Percentiles rank a stretch among this genome's conserved stretches.
phyloP scores from a whole-genome alignment of 805 yeast genomes.

The Millerozyma acaciae region DNA sequence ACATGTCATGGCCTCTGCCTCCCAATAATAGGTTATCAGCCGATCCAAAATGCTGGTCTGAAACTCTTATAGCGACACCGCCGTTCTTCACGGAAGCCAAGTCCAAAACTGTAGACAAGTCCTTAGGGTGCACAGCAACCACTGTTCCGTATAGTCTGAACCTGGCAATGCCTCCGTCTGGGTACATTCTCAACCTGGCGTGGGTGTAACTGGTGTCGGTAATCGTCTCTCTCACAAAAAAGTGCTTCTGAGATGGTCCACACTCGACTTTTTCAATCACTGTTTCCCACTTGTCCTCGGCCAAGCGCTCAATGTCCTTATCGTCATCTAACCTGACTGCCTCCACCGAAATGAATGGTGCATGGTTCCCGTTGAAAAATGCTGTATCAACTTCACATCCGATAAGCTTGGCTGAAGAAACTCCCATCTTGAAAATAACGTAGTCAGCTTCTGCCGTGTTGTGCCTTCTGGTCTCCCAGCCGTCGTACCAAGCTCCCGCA shows the following conservation, averaged over 20 bases:
- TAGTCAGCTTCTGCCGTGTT: slow-evolving; percentile 81
- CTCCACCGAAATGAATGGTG: slow-evolving; percentile 85
- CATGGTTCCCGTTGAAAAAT: slow-evolving; percentile 92
- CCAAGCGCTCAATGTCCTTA: slow-evolving; percentile 16
- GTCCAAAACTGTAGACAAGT: slow-evolving; percentile 49
- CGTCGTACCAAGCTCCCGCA: slow-evolving; percentile 97
- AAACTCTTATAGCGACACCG: slow-evolving; percentile 77
- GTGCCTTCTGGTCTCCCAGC: slow-evolving; percentile 98
- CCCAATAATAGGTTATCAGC: slow-evolving; percentile 87
- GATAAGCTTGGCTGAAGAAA: slow-evolving; percentile 67
- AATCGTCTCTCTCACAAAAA: slow-evolving; percentile 57
- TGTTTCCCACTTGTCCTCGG: slow-evolving; percentile 59
- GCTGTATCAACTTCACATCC: slow-evolving; percentile 94
- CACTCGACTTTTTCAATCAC: slow-evolving; percentile 72
- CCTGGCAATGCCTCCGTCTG: slow-evolving; percentile 97
- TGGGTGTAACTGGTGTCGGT: slow-evolving; percentile 72
- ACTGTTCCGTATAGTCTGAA: slow-evolving; percentile 87
- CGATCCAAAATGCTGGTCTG: slow-evolving; percentile 93
- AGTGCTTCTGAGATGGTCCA: slow-evolving; percentile 86
- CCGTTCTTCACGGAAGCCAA: slow-evolving; percentile 82
- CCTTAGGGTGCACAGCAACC: slow-evolving; percentile 60
- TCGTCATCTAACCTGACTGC: slow-evolving; percentile 46
- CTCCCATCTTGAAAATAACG: slow-evolving; percentile 83
- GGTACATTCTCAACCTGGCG: slow-evolving; percentile 85
- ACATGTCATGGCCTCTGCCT: slow-evolving; percentile 94